These are phyloP conservation scores for Castanea crenata DNA, from an alignment of 306 rosid genomes.

Conservation along the genomic window DNA sequence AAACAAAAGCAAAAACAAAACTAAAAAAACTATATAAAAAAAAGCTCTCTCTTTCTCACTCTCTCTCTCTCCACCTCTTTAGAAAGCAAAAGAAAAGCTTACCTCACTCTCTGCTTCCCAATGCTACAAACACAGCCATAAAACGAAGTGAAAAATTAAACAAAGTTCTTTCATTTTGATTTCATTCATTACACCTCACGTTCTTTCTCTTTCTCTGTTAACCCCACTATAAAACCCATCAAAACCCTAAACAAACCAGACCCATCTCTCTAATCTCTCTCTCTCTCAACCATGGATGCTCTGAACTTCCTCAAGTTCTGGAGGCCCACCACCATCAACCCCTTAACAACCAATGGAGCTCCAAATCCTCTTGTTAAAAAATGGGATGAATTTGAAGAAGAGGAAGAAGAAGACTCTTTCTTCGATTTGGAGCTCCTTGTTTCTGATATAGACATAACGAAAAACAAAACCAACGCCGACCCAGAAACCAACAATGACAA, in stretches of 20 bases:
- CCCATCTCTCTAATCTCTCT: not conserved
- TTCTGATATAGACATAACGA: conserved; percentile 25
- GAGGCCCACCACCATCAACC: conserved; percentile 34
- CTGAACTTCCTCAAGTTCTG: conserved; percentile 70
- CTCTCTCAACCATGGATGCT: conserved; percentile 52
- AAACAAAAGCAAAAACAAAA: conserved; percentile 10
- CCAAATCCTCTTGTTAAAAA: conserved; percentile 43
- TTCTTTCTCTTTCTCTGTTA: conserved; percentile 8
- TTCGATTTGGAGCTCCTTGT: conserved; percentile 70
- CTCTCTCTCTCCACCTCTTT: not conserved
- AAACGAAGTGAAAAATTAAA: conserved; percentile 55
- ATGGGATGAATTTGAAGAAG: conserved; percentile 42
- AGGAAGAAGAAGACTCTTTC: conserved; percentile 73
- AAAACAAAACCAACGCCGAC: conserved; percentile 4
- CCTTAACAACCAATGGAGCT: conserved; percentile 18
- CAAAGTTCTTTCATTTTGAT: conserved; percentile 20
- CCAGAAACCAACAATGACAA: conserved; percentile 16
- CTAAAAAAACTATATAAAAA: conserved; percentile 15
- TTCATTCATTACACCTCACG: conserved; percentile 34
- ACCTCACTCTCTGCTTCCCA: conserved; percentile 25
- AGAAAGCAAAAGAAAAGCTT: conserved; percentile 46
- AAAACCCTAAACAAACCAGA: conserved; percentile 6
- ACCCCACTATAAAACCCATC: conserved; percentile 24
- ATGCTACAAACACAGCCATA: conserved; percentile 39
- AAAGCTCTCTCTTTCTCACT: conserved; percentile 9